Base-by-base conservation (phyloP, 2,329 filamentous ascomycete genomes). In the Sclerotinia borealis region DNA sequence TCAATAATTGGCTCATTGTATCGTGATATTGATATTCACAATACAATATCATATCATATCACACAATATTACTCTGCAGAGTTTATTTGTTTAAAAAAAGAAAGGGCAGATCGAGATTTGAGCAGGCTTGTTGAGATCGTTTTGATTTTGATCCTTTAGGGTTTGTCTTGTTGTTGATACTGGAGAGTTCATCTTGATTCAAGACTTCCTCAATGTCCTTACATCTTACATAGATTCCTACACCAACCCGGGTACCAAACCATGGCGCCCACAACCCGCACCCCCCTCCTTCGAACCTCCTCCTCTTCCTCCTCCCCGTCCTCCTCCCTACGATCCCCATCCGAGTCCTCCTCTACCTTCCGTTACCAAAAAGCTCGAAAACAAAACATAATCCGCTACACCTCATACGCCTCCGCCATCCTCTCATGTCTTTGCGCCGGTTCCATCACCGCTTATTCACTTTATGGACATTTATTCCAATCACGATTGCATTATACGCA, bases 391-490 rank as follows among this genome's bases (percentile, higher is more conserved):
- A 68, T 63, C 15, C 68, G 73, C 63, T 74, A 74, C 68, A 63
- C 83, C 51, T 81, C 85, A 62, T 85, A 87, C 70, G 67, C 80
- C 34, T 78, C 79, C 27, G 81, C 85, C 34, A 80, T 86, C 36
- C 67, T 85, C 19, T 80, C 81, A 19, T 80, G 84, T 17, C 83
- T 97, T 37, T 95, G 91, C 75, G 93, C 92, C 36, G 95, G 93
- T 66, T 96, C 91, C 72, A 91, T 98, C 72, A 92, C 92, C 56
- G 90, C 92, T 55, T 99, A 95, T 79, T 96, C 92, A 41, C 85
- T 99, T 37, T 99, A 98, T 75, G 95, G 90, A 10, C 93, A 91
- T 69, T 82, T 96, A 54, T 92, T 99, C 78, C 91, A 96, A 75
- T 88, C 89, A 62, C 87, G 88, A 50, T 82, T 99, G 59, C 89